Percentiles rank a stretch among this genome's conserved stretches.
Evolutionary conservation across 306 rosid genomes (phyloP).

Genomic region (Trifolium repens): DNA sequence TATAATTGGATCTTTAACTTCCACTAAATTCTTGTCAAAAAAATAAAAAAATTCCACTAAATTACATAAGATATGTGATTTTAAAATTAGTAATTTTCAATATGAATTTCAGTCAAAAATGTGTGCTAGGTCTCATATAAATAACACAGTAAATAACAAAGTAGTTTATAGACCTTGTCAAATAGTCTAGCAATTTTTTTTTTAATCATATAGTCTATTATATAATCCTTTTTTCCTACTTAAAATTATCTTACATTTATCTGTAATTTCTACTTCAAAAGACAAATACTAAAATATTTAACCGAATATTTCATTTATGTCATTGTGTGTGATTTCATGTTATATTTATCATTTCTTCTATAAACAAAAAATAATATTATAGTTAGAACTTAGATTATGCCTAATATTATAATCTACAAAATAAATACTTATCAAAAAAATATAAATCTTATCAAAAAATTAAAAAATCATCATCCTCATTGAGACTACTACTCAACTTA

Average conservation of each 20-base stretch:
- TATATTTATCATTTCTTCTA: too few relatives aligned
- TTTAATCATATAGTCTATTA: not conserved
- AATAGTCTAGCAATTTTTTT: too few relatives aligned
- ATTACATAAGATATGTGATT: not conserved
- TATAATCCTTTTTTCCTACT: too few relatives aligned
- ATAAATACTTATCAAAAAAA: not conserved
- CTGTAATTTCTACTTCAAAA: too few relatives aligned
- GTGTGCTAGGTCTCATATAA: not conserved
- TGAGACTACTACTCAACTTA: constrained; percentile 33
- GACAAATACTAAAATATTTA: too few relatives aligned
- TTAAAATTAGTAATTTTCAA: not conserved
- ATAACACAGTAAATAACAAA: not conserved
- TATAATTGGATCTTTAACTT: not conserved
- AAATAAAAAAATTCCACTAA: not conserved
- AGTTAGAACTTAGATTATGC: not conserved
- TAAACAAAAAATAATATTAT: too few relatives aligned
- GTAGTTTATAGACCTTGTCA: not conserved
- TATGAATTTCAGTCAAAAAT: not conserved
- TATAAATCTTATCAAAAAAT: constrained; percentile 49
- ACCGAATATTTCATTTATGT: too few relatives aligned
- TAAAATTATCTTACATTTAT: too few relatives aligned
- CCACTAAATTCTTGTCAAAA: not conserved
- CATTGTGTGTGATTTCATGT: too few relatives aligned
- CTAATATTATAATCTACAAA: not conserved
- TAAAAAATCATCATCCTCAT: constrained; percentile 47